Evolutionary conservation across 2,329 filamentous ascomycete species (phyloP).

Genomic region (Cladosporium sp.): DNA sequence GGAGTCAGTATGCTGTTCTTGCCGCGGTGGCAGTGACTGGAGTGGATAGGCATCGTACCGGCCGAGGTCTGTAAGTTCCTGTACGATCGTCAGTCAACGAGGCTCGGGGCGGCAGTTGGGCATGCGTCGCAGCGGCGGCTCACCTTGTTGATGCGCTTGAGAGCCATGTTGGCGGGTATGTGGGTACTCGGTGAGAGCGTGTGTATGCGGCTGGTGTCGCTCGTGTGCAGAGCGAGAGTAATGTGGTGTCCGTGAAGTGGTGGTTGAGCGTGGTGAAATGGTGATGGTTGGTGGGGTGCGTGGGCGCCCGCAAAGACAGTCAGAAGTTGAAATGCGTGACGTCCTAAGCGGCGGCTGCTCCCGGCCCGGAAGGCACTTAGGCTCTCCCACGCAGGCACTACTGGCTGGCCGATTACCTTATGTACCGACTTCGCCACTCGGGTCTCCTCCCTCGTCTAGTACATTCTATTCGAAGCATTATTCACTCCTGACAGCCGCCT

Average conservation of each 20-base stretch:
- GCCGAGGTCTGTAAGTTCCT: constrained; percentile 80
- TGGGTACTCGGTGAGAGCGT: constrained; percentile 16
- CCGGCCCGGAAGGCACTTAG: too few relatives aligned
- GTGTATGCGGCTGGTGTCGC: constrained; percentile 13
- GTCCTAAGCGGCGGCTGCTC: too few relatives aligned
- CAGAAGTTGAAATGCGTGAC: not conserved
- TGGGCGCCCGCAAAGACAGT: not conserved
- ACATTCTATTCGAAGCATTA: too few relatives aligned
- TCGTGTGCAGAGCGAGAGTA: constrained; percentile 1
- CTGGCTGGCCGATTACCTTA: too few relatives aligned
- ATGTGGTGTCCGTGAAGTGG: constrained; percentile 9
- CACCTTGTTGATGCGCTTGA: constrained; percentile 83
- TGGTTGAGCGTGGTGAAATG: constrained; percentile 12
- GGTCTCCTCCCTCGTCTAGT: too few relatives aligned
- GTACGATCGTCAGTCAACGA: constrained; percentile 12
- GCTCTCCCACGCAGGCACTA: too few relatives aligned
- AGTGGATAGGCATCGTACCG: constrained; percentile 51
- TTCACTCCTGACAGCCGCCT: too few relatives aligned
- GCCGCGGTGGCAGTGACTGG: not conserved
- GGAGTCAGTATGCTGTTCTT: constrained; percentile 29
- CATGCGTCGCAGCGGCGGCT: not conserved
- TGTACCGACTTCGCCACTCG: too few relatives aligned
- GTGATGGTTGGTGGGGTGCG: not conserved
- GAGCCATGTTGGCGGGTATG: constrained; percentile 55
- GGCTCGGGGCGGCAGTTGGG: not conserved